Evolutionary conservation across 176 grass and related monocot species (phyloP), one percentile per base, ranked within the genome.

Genomic region (Ampelocalamus luodianensis): DNA sequence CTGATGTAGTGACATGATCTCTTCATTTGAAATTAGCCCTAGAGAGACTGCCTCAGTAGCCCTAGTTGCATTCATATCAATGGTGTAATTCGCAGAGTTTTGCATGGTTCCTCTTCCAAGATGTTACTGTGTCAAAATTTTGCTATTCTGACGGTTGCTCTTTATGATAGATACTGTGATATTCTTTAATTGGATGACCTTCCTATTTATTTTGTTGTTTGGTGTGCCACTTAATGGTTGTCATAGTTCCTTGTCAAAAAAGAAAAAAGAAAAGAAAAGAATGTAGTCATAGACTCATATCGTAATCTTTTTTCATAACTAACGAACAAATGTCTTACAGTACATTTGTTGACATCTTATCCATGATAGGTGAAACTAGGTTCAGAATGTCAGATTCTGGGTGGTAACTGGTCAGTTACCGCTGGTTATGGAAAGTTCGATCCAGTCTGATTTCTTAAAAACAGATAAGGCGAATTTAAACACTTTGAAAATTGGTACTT

Each of bases 141-240:
- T 36, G 16, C 42, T 32, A 50, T 80, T 67, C 18, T 24, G 29
- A 51, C 51, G 77, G 17, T 66, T 80, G 18, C 11, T 0, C 4
- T 29, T 50, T 66, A 79, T 38, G 27, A 29, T 80, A 14, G 10
- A 39, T 36, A 51, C 45, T 73, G 46, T 51, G 15, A 74, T 74
- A 18, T 56, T 50, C 3, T 39, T 51, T 58, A 37, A 6, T 55
- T 42, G 65, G 48, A 54, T 26, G 65, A 54, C 32, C 20, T 62
- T 60, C 18, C 66, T 68, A 11, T 68, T 54, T 68, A 11, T 68
- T 54, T 39, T n/a, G 17, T 76, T 76, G 73, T 76, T 51, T 56
- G 29, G 10, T 56, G 48, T 29, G 29, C 29, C 70, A 72, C 23
- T 72, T 32, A 64, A 79, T 32, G 24, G 58, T 64, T 1, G 27